Conservation (phyloP, 805 yeast species). For the Kuraishia floccosa region DNA sequence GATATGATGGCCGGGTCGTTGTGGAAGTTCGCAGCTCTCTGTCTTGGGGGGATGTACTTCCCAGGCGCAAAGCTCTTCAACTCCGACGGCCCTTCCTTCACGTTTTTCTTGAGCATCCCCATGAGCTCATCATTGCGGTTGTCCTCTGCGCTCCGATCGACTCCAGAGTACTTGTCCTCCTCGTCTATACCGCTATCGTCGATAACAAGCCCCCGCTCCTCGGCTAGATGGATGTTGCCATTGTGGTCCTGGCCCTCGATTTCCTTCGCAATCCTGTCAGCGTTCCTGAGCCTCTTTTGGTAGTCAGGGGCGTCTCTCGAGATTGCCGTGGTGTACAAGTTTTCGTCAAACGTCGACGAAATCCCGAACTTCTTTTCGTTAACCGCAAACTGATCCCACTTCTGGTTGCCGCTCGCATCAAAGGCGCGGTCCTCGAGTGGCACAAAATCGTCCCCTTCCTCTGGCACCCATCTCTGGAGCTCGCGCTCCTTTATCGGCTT, state of each 20-base stretch:
- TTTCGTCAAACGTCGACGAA: conserved; percentile 74
- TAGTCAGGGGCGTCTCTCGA: conserved; percentile 67
- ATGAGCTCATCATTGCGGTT: conserved; percentile 21
- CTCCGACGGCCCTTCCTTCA: conserved; percentile 11
- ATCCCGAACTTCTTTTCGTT: conserved; percentile 86
- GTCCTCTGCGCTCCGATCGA: no score
- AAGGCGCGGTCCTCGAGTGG: conserved; percentile 15
- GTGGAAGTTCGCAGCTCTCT: conserved; percentile 36
- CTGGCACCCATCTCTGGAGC: conserved; percentile 80
- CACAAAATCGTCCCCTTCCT: conserved; percentile 13
- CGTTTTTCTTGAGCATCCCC: conserved; percentile 14
- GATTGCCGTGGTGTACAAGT: conserved; percentile 72
- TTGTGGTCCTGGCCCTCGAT: conserved; percentile 57
- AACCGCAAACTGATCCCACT: conserved; percentile 94
- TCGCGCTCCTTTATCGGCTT: conserved; percentile 49
- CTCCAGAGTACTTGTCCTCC: conserved; percentile 95
- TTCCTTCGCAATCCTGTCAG: conserved; percentile 73
- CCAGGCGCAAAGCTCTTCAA: conserved; percentile 19
- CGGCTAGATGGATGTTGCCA: conserved; percentile 76
- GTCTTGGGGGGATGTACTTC: conserved; percentile 45
- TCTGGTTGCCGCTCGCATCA: conserved; percentile 23
- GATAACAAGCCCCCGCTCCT: conserved; percentile 71
- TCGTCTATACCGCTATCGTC: conserved; percentile 89
- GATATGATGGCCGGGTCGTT: conserved; percentile 61
- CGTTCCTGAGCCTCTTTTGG: conserved; percentile 48